A percentile compares a stretch with the other conserved stretches of the same genome.
Conservation (phyloP, 257 asterid genomes). For the Henckelia pumila region DNA sequence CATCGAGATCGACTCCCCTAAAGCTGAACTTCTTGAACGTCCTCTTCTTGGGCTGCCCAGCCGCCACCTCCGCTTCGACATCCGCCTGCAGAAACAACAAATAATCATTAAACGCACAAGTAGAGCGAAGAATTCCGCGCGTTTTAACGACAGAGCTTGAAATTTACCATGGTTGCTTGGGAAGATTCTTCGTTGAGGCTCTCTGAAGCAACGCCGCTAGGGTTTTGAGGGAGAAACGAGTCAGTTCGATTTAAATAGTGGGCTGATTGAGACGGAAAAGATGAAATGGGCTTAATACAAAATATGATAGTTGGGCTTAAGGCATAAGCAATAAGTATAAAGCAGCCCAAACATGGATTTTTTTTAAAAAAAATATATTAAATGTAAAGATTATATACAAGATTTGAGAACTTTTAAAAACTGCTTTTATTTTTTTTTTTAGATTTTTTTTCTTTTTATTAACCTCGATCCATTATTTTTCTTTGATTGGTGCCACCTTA, state of each 20-base stretch:
- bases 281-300: not conserved
- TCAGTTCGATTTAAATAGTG: no score
- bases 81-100: conserved; percentile 34
- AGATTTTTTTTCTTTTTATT: no score
- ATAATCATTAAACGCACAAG: not conserved
- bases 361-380: no score
- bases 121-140: not conserved
- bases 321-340: not conserved
- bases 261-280: not conserved
- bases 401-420: no score
- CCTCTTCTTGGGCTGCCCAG: conserved; percentile 46
- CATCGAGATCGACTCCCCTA: conserved; percentile 52
- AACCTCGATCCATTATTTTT: no score
- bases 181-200: not conserved
- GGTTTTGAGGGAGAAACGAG: not conserved
- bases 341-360: not conserved
- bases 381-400: no score
- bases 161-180: conserved; percentile 20
- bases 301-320: not conserved
- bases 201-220: not conserved
- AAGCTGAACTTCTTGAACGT: conserved; percentile 55
- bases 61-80: conserved; percentile 36
- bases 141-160: not conserved
- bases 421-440: no score
- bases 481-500: no score